phyloP scores from a whole-genome alignment of 129 eudicot genomes.

The Kitagawia praeruptora region DNA sequence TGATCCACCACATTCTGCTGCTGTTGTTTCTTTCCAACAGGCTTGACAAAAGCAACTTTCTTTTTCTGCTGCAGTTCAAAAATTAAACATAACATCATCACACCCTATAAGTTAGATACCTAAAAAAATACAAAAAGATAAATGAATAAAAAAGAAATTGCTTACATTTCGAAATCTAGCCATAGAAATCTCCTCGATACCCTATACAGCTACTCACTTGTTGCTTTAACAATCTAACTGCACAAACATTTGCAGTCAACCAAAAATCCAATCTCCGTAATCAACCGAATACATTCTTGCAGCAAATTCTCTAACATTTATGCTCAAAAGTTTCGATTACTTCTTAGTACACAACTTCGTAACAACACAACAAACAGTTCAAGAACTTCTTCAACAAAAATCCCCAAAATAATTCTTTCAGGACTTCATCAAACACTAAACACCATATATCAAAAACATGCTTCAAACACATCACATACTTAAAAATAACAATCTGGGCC shows the following conservation, averaged over 20 bases:
- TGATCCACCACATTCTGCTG: slow-evolving; percentile 77
- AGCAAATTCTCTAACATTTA: background rate
- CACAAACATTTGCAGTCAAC: background rate
- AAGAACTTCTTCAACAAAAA: background rate
- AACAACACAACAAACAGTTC: background rate
- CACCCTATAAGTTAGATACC: background rate
- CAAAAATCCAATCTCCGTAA: background rate
- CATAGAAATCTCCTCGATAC: slow-evolving; percentile 20
- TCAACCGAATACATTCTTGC: background rate
- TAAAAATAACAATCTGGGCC: background rate
- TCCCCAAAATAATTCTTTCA: background rate
- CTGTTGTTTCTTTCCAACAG: slow-evolving; percentile 40
- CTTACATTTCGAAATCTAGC: slow-evolving; percentile 81
- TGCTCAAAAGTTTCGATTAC: background rate
- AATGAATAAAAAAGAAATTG: background rate
- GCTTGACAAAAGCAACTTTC: slow-evolving; percentile 55
- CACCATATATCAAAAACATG: background rate
- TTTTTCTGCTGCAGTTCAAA: slow-evolving; percentile 40
- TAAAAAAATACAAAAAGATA: background rate
- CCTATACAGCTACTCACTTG: background rate
- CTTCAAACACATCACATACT: background rate
- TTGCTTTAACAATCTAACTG: slow-evolving; percentile 9
- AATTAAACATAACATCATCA: background rate
- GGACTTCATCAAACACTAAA: background rate
- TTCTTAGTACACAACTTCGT: background rate